phyloP scores from a whole-genome alignment of 495 filamentous ascomycete genomes.

The Tetracladium setigerum region DNA sequence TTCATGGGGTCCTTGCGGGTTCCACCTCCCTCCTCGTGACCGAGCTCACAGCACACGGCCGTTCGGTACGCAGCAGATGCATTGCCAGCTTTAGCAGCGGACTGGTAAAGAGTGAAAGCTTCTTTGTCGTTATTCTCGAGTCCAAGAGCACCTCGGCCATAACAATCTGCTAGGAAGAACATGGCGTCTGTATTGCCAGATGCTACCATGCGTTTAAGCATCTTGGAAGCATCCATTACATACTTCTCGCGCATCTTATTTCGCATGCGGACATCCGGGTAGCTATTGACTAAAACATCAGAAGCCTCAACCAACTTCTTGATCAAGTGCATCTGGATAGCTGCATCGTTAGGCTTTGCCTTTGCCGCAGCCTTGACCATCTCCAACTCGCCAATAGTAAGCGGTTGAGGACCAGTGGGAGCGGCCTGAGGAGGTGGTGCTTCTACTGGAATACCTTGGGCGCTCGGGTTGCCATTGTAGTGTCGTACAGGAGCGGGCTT shows the following conservation, averaged over 20 bases:
- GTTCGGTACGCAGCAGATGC: conserved; percentile 84
- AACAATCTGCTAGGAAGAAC: conserved; percentile 89
- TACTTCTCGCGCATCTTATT: conserved; percentile 78
- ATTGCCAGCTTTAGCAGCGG: conserved; percentile 84
- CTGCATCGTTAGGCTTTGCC: conserved; percentile 62
- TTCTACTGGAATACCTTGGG: conserved; percentile 25
- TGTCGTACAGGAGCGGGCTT: conserved; percentile 64
- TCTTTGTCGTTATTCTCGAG: conserved; percentile 76
- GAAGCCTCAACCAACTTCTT: conserved; percentile 85
- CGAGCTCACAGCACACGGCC: conserved; percentile 95
- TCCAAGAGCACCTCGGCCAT: conserved; percentile 65
- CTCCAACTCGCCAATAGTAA: conserved; percentile 75
- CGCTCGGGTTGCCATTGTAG: conserved; percentile 43
- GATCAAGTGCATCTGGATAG: conserved; percentile 62
- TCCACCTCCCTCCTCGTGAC: conserved; percentile 87
- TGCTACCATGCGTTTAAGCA: conserved; percentile 75
- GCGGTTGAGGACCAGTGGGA: conserved; percentile 36
- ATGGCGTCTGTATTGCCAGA: conserved; percentile 68
- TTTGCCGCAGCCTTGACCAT: conserved; percentile 58
- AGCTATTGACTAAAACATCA: conserved; percentile 59
- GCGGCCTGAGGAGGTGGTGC: conserved; percentile 24
- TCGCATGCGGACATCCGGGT: conserved; percentile 67
- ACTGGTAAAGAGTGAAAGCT: conserved; percentile 88
- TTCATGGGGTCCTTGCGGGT: conserved; percentile 86
- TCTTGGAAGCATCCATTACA: conserved; percentile 77